Evolutionary conservation across 2,329 filamentous ascomycete species (phyloP).

Genomic region (Talaromyces funiculosus): DNA sequence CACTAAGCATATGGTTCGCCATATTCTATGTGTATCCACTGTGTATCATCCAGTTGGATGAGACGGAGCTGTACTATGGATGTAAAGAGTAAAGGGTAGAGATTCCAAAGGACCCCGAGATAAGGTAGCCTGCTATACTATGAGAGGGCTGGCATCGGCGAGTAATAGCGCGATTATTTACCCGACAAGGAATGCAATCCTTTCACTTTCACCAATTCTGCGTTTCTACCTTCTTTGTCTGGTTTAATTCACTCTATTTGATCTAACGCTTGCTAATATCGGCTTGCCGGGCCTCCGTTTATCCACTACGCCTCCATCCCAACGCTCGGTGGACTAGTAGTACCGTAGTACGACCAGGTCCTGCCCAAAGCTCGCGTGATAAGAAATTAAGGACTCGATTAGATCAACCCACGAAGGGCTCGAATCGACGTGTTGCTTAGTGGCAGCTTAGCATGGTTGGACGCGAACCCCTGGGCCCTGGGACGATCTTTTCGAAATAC

Average conservation of each 20-base stretch:
- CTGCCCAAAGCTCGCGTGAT: background rate
- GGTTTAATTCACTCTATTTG: background rate
- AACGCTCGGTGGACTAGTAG: background rate
- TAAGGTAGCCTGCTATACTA: background rate
- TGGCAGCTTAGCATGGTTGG: background rate
- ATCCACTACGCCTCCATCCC: background rate
- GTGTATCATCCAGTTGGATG: background rate
- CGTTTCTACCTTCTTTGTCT: background rate
- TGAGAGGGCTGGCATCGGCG: background rate
- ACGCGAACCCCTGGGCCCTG: background rate
- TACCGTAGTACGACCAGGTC: background rate
- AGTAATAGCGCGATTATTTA: background rate
- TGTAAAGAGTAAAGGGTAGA: background rate
- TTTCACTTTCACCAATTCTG: background rate
- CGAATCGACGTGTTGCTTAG: background rate
- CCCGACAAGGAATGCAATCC: background rate
- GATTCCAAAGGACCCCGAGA: background rate
- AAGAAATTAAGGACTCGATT: background rate
- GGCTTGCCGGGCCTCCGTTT: background rate
- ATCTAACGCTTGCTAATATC: background rate
- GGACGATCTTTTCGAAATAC: too few species aligned
- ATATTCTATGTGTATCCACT: background rate
- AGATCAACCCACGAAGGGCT: background rate
- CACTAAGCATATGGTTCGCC: background rate
- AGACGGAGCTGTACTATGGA: background rate